These are phyloP conservation scores for Saccharomyces pastorianus DNA, from an alignment of 1,139 yeast species.

Conservation along the genomic window DNA sequence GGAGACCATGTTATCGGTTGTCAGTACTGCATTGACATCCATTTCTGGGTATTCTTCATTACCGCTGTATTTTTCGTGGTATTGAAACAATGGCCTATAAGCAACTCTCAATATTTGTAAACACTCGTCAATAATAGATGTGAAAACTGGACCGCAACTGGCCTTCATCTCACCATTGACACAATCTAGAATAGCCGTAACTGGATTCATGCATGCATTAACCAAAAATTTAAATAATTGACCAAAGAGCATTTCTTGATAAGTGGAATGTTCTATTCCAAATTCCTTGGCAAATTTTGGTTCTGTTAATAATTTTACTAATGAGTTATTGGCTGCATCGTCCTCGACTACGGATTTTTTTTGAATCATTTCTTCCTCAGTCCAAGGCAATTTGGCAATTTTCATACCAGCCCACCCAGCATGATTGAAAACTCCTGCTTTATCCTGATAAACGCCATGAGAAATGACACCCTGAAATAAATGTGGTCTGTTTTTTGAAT, in stretches of 20 bases:
- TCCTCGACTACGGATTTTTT: conserved; percentile 9
- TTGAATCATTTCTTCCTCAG: conserved; percentile 21
- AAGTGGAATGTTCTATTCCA: conserved; percentile 40
- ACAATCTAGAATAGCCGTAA: conserved; percentile 69
- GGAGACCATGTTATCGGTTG: conserved; percentile 39
- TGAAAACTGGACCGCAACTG: conserved; percentile 36
- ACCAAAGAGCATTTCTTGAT: conserved; percentile 47
- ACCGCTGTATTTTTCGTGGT: conserved; percentile 29
- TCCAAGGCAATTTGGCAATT: conserved; percentile 40
- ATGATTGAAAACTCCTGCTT: conserved; percentile 42
- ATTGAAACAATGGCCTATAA: conserved; percentile 27
- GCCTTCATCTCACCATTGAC: conserved; percentile 59
- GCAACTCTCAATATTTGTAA: conserved; percentile 34
- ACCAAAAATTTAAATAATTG: conserved; percentile 73
- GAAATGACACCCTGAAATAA: conserved; percentile 68
- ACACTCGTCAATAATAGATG: conserved; percentile 44
- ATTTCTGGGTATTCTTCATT: conserved; percentile 19
- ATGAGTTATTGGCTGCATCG: conserved; percentile 15
- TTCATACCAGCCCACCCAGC: conserved; percentile 59
- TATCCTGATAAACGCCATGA: conserved; percentile 58
- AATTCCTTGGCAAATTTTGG: conserved; percentile 30
- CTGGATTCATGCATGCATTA: conserved; percentile 76
- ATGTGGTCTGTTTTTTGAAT: conserved; percentile 40
- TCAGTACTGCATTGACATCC: conserved; percentile 32
- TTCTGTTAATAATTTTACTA: conserved; percentile 27